Conservation (phyloP, 2,329 filamentous ascomycete species). For the Aspergillus fischeri region DNA sequence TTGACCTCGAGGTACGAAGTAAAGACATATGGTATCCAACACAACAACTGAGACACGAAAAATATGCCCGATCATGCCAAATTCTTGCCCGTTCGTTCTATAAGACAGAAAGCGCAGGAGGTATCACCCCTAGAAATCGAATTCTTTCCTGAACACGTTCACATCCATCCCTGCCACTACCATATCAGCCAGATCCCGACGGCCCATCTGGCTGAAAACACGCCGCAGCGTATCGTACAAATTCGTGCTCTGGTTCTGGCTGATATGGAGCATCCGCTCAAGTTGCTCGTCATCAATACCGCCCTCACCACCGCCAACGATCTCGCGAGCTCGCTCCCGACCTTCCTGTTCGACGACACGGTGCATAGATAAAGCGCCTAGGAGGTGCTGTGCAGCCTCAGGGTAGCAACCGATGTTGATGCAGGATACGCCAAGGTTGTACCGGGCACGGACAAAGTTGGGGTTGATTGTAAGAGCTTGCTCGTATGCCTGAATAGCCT, state of each 20-base stretch:
- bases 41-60: not conserved
- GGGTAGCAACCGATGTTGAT: constrained; percentile 97
- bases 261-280: constrained; percentile 72
- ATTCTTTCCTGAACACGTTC: constrained; percentile 80
- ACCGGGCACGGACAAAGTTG: constrained; percentile 94
- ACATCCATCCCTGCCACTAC: constrained; percentile 89
- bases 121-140: constrained; percentile 64
- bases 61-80: not conserved
- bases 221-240: constrained; percentile 89
- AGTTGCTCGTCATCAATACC: constrained; percentile 65
- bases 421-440: constrained; percentile 93
- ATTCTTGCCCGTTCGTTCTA: not conserved
- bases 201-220: constrained; percentile 95
- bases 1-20: constrained; percentile 1
- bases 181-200: constrained; percentile 80
- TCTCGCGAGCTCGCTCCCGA: constrained; percentile 75
- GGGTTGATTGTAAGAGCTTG: constrained; percentile 84
- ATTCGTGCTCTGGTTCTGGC: constrained; percentile 93
- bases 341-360: constrained; percentile 85
- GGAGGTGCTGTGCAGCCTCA: constrained; percentile 86
- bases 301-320: constrained; percentile 59
- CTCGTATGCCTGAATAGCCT: constrained; percentile 95
- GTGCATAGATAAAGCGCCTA: constrained; percentile 92
- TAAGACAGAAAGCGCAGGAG: constrained; percentile 1
- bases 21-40: constrained; percentile 15